These are phyloP conservation scores for Eutrema salsugineum DNA, from an alignment of 441 rosid species.

Conservation along the genomic window DNA sequence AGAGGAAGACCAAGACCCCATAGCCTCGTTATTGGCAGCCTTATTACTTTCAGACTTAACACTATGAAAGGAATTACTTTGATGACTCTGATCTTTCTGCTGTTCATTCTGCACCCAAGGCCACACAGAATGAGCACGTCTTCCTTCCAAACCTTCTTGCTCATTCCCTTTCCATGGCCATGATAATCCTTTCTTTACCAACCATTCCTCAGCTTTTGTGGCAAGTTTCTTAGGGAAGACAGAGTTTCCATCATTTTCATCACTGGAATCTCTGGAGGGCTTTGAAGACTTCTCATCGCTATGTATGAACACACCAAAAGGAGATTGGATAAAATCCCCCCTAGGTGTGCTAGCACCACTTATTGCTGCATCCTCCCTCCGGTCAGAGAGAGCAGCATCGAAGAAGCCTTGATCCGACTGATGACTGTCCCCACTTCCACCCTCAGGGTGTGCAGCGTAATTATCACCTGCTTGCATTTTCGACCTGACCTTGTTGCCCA, in stretches of 20 bases:
- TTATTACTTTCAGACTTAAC: slow-evolving; percentile 50
- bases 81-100: slow-evolving; percentile 46
- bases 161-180: slow-evolving; percentile 95
- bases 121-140: slow-evolving; percentile 42
- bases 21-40: slow-evolving; percentile 53
- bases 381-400: slow-evolving; percentile 50
- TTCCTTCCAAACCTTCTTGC: slow-evolving; percentile 53
- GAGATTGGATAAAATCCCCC: slow-evolving; percentile 53
- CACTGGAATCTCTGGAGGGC: slow-evolving; percentile 49
- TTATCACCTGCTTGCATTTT: slow-evolving; percentile 61
- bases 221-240: slow-evolving; percentile 56
- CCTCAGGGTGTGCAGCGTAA: slow-evolving; percentile 45
- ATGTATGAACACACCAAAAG: slow-evolving; percentile 53
- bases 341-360: slow-evolving; percentile 78
- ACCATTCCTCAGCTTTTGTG: slow-evolving; percentile 77
- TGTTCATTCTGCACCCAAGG: slow-evolving; percentile 59
- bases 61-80: slow-evolving; percentile 36
- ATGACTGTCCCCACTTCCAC: slow-evolving; percentile 69
- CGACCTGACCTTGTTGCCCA: slow-evolving; percentile 79
- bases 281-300: slow-evolving; percentile 44
- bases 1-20: slow-evolving; percentile 85
- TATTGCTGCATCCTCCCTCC: slow-evolving; percentile 64
- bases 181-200: slow-evolving; percentile 69
- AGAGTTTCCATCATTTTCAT: slow-evolving; percentile 68
- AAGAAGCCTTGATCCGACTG: slow-evolving; percentile 60